Conservation (phyloP, 2,329 filamentous ascomycete genomes). For the Venturia nashicola region DNA sequence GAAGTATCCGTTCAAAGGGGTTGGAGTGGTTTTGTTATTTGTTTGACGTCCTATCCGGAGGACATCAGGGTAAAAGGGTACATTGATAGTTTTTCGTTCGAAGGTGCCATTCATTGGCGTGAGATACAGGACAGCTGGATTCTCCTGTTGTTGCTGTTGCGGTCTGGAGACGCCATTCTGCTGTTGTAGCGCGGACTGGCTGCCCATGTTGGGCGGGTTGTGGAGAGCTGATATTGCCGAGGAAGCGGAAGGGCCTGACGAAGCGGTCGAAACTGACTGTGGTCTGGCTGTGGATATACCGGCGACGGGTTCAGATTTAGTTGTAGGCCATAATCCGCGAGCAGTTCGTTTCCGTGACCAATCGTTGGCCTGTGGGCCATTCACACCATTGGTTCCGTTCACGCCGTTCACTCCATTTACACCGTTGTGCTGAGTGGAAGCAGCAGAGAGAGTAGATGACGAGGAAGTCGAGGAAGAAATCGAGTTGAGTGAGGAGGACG, state of each 20-base stretch:
- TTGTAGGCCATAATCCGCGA: conserved; percentile 49
- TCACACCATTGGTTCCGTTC: conserved; percentile 46
- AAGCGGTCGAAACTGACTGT: conserved; percentile 46
- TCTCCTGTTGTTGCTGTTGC: conserved; percentile 38
- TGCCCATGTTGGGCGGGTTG: conserved; percentile 48
- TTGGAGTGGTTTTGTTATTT: conserved; percentile 90
- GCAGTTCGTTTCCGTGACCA: conserved; percentile 35
- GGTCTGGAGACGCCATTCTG: conserved; percentile 40
- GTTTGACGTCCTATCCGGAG: conserved; percentile 91
- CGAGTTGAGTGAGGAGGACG: conserved; percentile 68
- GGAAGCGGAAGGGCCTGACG: conserved; percentile 45
- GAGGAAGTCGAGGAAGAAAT: conserved; percentile 53
- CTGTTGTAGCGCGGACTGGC: conserved; percentile 54
- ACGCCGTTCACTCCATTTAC: conserved; percentile 26
- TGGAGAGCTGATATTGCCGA: conserved; percentile 53
- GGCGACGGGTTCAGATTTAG: conserved; percentile 53
- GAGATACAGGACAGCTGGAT: conserved; percentile 68
- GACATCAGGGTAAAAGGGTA: conserved; percentile 89
- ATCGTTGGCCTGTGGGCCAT: conserved; percentile 39
- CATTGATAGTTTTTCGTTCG: conserved; percentile 88
- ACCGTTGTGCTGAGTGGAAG: conserved; percentile 52
- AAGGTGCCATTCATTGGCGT: conserved; percentile 92
- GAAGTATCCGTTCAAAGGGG: conserved; percentile 85
- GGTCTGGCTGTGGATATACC: conserved; percentile 49
- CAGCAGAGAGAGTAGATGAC: conserved; percentile 50